phyloP scores from a whole-genome alignment of 2,329 filamentous ascomycete genomes.

The Colletotrichum spaethianum region DNA sequence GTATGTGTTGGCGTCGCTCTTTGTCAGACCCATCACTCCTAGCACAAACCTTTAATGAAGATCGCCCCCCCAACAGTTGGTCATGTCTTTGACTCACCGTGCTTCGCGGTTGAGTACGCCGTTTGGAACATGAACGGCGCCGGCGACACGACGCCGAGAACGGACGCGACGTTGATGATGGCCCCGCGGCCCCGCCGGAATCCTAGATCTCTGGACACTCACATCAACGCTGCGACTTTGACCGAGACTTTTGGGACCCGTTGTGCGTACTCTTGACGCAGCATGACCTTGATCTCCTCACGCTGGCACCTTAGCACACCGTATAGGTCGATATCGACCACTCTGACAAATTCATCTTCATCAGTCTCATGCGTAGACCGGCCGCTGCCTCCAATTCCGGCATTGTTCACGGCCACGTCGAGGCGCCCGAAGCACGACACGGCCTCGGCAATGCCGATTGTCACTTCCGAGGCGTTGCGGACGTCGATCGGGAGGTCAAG shows the following conservation, averaged over 20 bases:
- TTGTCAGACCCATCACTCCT: constrained; percentile 66
- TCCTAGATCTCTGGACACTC: constrained; percentile 50
- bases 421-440: constrained; percentile 65
- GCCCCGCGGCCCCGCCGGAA: constrained; percentile 59
- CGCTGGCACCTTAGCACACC: constrained; percentile 71
- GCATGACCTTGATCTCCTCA: constrained; percentile 66
- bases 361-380: constrained; percentile 60
- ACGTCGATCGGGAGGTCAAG: constrained; percentile 62
- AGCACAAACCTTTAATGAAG: neutral
- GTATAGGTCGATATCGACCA: constrained; percentile 67
- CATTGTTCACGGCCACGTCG: constrained; percentile 70
- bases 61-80: no score
- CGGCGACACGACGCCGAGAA: constrained; percentile 63
- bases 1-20: constrained; percentile 67
- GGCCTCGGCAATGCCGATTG: constrained; percentile 57
- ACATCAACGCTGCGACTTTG: constrained; percentile 10
- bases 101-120: constrained; percentile 67
- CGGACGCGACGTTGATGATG: constrained; percentile 69
- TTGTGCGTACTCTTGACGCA: constrained; percentile 60
- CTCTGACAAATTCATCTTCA: constrained; percentile 63
- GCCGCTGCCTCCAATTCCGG: constrained; percentile 62
- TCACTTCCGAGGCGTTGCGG: constrained; percentile 57
- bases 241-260: no score
- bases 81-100: constrained; percentile 51
- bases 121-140: constrained; percentile 54